Conservation (phyloP, 805 yeast species). For the Saccharomycopsis amapae region DNA sequence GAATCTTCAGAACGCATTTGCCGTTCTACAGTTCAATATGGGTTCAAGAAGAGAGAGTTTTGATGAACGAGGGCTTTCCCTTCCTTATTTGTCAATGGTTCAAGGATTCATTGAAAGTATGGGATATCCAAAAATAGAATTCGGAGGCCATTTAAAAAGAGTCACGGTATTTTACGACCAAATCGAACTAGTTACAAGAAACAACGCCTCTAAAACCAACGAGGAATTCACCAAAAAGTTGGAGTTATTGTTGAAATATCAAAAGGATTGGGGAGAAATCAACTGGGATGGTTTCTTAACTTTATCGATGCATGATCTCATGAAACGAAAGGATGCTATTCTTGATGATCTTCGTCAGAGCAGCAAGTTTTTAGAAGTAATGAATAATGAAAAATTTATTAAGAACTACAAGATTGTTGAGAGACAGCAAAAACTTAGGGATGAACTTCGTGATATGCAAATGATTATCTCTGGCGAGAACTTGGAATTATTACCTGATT, state of each 20-base stretch:
- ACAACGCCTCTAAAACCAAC: constrained; percentile 17
- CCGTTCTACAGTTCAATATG: constrained; percentile 40
- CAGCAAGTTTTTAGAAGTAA: constrained; percentile 22
- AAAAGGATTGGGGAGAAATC: constrained; percentile 38
- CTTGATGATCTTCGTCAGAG: constrained; percentile 27
- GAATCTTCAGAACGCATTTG: constrained; percentile 30
- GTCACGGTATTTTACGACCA: constrained; percentile 12
- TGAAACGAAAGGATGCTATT: constrained; percentile 33
- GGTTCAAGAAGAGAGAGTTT: constrained; percentile 30
- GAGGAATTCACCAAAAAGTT: constrained; percentile 33
- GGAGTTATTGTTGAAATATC: constrained; percentile 31
- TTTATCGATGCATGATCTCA: constrained; percentile 31
- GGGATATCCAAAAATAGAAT: constrained; percentile 15
- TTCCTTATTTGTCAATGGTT: constrained; percentile 30
- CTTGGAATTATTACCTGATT: constrained; percentile 84
- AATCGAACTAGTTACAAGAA: constrained; percentile 36
- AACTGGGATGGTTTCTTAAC: constrained; percentile 33
- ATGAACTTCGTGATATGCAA: constrained; percentile 48
- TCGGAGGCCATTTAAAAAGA: constrained; percentile 23
- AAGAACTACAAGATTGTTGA: constrained; percentile 39
- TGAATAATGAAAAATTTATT: constrained; percentile 38
- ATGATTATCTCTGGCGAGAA: constrained; percentile 77
- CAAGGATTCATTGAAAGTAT: constrained; percentile 24
- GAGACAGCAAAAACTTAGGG: constrained; percentile 38
- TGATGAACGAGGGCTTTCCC: constrained; percentile 14